Percentiles rank a stretch among this genome's conserved stretches.
phyloP scores from a whole-genome alignment of 192 early-diverging fungal genomes.

The Chytriomyces sp. region DNA sequence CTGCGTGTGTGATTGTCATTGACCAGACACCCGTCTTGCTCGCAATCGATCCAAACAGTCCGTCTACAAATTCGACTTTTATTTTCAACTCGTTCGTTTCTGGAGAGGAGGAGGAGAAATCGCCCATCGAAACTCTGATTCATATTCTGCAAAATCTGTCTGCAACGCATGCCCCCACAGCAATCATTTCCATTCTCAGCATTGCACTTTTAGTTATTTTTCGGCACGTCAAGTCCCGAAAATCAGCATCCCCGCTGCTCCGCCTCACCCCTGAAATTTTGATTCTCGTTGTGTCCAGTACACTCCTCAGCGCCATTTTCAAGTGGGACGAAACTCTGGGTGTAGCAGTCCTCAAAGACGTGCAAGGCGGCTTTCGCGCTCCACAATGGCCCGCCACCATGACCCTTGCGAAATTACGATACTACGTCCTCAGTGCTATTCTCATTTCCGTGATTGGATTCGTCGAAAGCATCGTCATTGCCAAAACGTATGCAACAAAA shows the following conservation, averaged over 20 bases:
- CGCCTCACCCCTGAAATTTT: constrained; percentile 91
- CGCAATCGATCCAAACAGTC: constrained; percentile 49
- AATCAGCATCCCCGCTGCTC: constrained; percentile 46
- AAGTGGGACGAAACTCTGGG: constrained; percentile 71
- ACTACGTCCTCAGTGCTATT: constrained; percentile 79
- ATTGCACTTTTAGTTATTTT: constrained; percentile 71
- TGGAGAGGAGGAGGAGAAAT: constrained; percentile 50
- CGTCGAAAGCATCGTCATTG: constrained; percentile 94
- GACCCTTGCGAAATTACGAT: constrained; percentile 63
- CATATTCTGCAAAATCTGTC: constrained; percentile 70
- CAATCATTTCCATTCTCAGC: constrained; percentile 70
- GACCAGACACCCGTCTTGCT: constrained; percentile 84
- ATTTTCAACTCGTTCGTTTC: background rate
- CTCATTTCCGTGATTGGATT: constrained; percentile 96
- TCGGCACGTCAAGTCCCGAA: constrained; percentile 57
- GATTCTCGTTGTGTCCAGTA: constrained; percentile 79
- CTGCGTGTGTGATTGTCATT: constrained; percentile 89
- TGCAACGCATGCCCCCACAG: constrained; percentile 72
- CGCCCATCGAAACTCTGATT: constrained; percentile 78
- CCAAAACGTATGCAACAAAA: constrained; percentile 88
- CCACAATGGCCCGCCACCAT: constrained; percentile 64
- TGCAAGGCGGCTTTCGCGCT: constrained; percentile 63
- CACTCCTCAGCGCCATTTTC: constrained; percentile 64
- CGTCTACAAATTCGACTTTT: constrained; percentile 17
- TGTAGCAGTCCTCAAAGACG: constrained; percentile 78